Percentiles rank a stretch among this genome's conserved stretches.
phyloP scores from a whole-genome alignment of 108 stramenopile genomes.

The Conticribra weissflogii region DNA sequence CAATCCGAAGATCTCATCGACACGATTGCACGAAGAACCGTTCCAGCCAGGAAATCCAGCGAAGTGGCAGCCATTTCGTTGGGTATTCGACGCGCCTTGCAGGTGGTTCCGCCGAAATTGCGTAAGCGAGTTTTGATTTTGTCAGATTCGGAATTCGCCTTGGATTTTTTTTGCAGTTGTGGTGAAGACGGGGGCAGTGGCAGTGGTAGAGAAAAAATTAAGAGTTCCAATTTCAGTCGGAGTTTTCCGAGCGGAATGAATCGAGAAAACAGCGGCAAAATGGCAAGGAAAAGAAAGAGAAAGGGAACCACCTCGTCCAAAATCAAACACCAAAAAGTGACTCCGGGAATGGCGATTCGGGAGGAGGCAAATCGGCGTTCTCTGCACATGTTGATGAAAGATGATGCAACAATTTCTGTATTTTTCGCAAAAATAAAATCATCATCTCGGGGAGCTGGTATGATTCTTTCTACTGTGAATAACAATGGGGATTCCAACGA shows the following conservation, averaged over 20 bases:
- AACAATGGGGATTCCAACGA: neutral
- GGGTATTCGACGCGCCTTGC: conserved; percentile 37
- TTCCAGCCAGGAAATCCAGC: conserved; percentile 22
- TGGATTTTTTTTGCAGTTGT: conserved; percentile 20
- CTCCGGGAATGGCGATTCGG: conserved; percentile 2
- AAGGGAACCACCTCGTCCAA: neutral
- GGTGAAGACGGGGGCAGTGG: neutral
- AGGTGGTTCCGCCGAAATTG: conserved; percentile 11
- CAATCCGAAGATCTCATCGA: conserved; percentile 34
- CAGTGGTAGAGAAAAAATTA: too few relatives aligned
- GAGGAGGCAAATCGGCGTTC: conserved; percentile 33
- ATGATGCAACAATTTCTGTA: conserved; percentile 21
- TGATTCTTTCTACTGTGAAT: neutral
- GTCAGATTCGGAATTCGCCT: conserved; percentile 42
- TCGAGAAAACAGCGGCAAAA: neutral
- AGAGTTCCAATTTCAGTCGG: too few relatives aligned
- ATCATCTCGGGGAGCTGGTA: conserved; percentile 37
- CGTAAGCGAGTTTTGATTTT: conserved; percentile 29
- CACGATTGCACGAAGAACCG: conserved; percentile 16
- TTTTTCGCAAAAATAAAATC: conserved; percentile 45
- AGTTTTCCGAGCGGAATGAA: too few relatives aligned
- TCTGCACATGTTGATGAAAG: conserved; percentile 20
- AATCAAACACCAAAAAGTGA: neutral
- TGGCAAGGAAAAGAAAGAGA: conserved; percentile 2
- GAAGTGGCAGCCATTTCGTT: conserved; percentile 46